A percentile compares a stretch with the other conserved stretches of the same genome.
Evolutionary conservation across 108 stramenopile species (phyloP).

Genomic region (Stephanodiscus minutulus): DNA sequence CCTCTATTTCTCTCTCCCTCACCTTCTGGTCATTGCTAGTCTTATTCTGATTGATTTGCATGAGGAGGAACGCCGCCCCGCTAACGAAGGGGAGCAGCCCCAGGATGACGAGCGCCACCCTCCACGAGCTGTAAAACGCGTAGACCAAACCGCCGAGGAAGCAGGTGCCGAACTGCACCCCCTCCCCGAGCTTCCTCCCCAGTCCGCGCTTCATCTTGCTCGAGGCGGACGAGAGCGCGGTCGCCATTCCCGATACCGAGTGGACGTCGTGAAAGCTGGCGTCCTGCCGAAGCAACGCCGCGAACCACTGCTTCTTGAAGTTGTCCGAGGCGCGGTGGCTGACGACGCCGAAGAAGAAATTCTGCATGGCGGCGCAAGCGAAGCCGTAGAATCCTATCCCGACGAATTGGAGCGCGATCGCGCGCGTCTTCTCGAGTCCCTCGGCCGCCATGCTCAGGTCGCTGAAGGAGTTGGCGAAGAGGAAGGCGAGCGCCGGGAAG

Average conservation of each 20-base stretch:
- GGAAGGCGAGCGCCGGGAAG: conserved; percentile 58
- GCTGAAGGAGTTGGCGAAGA: conserved; percentile 57
- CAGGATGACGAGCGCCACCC: conserved; percentile 65
- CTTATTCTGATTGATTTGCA: conserved; percentile 63
- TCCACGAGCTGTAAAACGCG: conserved; percentile 62
- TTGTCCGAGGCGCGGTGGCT: conserved; percentile 41
- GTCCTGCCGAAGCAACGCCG: conserved; percentile 70
- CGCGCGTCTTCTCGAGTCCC: conserved; percentile 34
- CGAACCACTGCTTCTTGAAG: conserved; percentile 64
- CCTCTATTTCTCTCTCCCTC: background rate
- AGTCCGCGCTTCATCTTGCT: conserved; percentile 48
- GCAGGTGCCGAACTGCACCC: conserved; percentile 68
- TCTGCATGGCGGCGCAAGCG: conserved; percentile 42
- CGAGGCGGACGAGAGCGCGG: conserved; percentile 13
- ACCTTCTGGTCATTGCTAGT: conserved; percentile 38
- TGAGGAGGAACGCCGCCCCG: conserved; percentile 45
- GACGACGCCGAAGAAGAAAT: conserved; percentile 50
- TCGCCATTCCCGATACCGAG: conserved; percentile 52
- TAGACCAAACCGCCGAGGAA: conserved; percentile 63
- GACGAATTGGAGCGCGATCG: conserved; percentile 59
- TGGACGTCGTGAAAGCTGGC: conserved; percentile 64
- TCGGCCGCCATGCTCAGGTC: conserved; percentile 43
- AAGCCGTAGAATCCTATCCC: conserved; percentile 64
- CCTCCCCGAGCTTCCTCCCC: conserved; percentile 76
- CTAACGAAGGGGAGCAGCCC: conserved; percentile 54